Percentiles rank a stretch among this genome's conserved stretches.
These are phyloP conservation scores for Symbiodinium natans DNA, from an alignment of 73 alveolate species.

Conservation along the genomic window DNA sequence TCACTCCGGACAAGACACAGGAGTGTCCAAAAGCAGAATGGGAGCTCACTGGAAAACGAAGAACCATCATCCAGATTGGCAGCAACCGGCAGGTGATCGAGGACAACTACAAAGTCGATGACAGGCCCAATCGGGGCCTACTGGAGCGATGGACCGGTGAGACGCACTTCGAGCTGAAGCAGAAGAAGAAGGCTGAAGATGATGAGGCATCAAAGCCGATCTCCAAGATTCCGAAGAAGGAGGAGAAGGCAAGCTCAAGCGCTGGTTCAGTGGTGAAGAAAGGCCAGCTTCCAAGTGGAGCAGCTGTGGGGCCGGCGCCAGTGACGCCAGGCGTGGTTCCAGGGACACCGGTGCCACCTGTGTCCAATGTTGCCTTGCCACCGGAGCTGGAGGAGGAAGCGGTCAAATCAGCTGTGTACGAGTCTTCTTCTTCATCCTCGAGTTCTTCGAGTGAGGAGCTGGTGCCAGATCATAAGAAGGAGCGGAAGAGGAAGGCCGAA, in stretches of 20 bases:
- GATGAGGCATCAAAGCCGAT: neutral
- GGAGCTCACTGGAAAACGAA: neutral
- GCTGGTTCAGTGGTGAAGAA: no score
- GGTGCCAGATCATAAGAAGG: neutral
- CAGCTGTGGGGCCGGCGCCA: neutral
- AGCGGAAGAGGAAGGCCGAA: neutral
- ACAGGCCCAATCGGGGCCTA: neutral
- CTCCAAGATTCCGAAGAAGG: neutral
- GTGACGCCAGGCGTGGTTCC: neutral
- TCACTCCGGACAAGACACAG: neutral
- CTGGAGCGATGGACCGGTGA: slow-evolving; percentile 17
- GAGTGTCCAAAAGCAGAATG: neutral
- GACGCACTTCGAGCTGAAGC: slow-evolving; percentile 11
- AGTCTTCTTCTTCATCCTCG: neutral
- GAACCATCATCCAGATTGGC: neutral
- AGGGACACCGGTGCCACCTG: neutral
- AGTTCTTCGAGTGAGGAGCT: neutral
- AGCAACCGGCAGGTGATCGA: neutral
- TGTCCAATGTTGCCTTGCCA: no score
- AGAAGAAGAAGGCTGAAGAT: neutral
- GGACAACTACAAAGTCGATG: neutral
- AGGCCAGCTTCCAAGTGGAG: no score
- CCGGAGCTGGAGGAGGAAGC: neutral
- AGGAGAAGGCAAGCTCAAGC: neutral
- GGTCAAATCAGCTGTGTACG: neutral